phyloP scores from a whole-genome alignment of 345 rosid species.

The Aquilaria sinensis region DNA sequence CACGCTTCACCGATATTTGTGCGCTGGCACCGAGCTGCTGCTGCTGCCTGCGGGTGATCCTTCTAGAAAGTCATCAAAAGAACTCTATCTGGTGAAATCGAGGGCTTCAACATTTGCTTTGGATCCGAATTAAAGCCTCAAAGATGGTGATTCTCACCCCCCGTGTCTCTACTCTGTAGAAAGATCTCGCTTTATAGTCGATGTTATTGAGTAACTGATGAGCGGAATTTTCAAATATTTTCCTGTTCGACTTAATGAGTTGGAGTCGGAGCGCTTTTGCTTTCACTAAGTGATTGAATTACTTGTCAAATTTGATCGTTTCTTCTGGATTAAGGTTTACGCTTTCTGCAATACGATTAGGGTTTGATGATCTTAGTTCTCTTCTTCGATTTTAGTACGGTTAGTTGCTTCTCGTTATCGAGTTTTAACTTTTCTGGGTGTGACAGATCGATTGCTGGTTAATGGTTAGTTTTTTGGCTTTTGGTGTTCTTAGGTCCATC shows the following conservation, averaged over 20 bases:
- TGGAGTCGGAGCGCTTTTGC: background rate
- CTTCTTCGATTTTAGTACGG: no score
- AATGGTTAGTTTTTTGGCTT: background rate
- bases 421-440: background rate
- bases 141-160: constrained; percentile 14
- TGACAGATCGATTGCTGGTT: no score
- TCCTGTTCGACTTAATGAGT: background rate
- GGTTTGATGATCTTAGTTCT: background rate
- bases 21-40: no score
- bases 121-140: constrained; percentile 2
- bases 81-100: no score
- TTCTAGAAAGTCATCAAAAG: no score
- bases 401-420: background rate
- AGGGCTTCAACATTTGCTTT: background rate
- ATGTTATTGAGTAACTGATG: no score
- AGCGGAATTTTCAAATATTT: background rate
- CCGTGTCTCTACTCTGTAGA: background rate
- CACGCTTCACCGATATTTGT: no score
- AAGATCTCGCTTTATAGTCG: no score
- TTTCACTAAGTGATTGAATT: background rate
- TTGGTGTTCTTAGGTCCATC: constrained; percentile 39
- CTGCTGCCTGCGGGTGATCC: no score
- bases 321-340: background rate
- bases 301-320: background rate
- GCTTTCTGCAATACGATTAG: background rate